A percentile compares a stretch with the other conserved stretches of the same genome.
Conservation (phyloP, 2,329 filamentous ascomycete genomes). For the Geosmithia putterillii region DNA sequence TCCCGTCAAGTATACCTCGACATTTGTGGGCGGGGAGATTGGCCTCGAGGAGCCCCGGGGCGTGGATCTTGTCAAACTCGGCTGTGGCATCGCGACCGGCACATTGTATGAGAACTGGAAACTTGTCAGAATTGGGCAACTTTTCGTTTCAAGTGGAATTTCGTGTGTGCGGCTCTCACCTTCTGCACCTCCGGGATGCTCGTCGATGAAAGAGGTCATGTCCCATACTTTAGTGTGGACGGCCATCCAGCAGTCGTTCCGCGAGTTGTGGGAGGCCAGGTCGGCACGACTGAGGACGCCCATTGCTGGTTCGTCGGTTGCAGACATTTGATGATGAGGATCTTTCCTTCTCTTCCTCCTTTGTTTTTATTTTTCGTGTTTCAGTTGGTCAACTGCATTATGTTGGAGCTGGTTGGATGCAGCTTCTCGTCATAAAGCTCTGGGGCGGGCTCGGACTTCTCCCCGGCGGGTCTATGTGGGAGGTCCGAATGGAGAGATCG, state of each 20-base stretch:
- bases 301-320: neutral
- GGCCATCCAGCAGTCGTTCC: constrained; percentile 51
- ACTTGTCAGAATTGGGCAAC: neutral
- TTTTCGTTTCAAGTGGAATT: neutral
- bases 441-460: neutral
- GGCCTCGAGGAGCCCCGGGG: constrained; percentile 23
- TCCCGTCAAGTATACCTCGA: neutral
- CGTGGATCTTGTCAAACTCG: constrained; percentile 37
- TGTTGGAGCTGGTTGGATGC: no score
- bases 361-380: neutral
- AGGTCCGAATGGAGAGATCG: no score
- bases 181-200: constrained; percentile 23
- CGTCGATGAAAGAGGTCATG: constrained; percentile 48
- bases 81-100: constrained; percentile 41
- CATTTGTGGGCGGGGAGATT: constrained; percentile 15
- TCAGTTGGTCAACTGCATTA: neutral
- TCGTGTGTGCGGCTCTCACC: constrained; percentile 9
- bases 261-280: constrained; percentile 33
- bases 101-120: constrained; percentile 31
- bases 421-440: neutral
- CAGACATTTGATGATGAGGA: no score
- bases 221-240: constrained; percentile 59
- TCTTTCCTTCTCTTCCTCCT: no score
- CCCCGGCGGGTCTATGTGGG: neutral
- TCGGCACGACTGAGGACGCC: constrained; percentile 10